These are phyloP conservation scores for Colletotrichum destructivum DNA, from an alignment of 2,329 filamentous ascomycete genomes.

Conservation along the genomic window DNA sequence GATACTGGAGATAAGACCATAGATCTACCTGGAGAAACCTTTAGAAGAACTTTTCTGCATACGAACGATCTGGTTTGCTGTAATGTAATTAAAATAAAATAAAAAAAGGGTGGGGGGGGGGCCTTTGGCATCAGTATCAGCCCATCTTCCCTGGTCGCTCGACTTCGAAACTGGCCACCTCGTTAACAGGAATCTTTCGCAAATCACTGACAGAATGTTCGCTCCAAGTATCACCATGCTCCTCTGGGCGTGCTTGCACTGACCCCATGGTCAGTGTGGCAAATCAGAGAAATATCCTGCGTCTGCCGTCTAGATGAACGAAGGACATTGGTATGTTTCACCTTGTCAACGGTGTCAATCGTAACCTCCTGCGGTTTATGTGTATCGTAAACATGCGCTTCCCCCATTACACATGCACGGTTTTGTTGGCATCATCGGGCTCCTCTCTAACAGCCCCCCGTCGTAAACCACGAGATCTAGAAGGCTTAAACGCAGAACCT, in stretches of 20 bases:
- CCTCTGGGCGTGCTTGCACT: neutral
- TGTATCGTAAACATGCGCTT: no score
- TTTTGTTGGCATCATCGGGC: no score
- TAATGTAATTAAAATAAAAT: neutral
- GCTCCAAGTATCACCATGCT: neutral
- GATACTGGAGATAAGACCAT: conserved; percentile 14
- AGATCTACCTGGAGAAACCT: neutral
- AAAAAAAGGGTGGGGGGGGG: no score
- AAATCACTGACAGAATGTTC: neutral
- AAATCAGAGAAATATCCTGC: neutral
- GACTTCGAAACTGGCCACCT: neutral
- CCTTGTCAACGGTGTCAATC: neutral
- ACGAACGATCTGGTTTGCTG: neutral
- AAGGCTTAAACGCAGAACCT: neutral
- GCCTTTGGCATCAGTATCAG: neutral
- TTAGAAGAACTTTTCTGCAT: neutral
- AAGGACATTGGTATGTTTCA: neutral
- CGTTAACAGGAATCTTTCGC: neutral
- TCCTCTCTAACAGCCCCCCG: no score
- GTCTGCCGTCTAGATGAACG: no score
- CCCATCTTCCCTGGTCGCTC: neutral
- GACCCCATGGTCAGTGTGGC: neutral
- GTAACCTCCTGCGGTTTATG: no score
- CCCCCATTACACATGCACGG: no score
- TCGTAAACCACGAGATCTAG: no score